Conservation (phyloP, 768 basidiomycete genomes). For the Russula ochroleuca region DNA sequence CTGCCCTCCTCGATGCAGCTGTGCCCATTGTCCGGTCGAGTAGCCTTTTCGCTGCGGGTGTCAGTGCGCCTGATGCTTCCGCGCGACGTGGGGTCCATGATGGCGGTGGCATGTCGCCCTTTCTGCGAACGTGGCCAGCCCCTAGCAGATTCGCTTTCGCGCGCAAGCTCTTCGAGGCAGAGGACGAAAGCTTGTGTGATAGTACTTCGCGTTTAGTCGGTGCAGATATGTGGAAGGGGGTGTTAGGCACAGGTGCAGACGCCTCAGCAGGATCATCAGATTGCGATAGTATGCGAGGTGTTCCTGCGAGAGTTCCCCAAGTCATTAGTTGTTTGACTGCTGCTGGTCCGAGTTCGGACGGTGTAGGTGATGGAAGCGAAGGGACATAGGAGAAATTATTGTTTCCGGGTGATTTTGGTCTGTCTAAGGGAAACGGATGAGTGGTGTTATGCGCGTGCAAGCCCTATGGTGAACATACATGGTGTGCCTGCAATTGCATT, state of each 20-base stretch:
- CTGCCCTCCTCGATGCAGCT: conserved; percentile 57
- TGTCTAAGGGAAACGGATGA: conserved; percentile 44
- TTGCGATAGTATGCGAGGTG: conserved; percentile 79
- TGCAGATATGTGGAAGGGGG: conserved; percentile 75
- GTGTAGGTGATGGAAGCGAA: conserved; percentile 81
- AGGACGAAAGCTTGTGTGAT: conserved; percentile 75
- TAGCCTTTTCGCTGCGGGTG: conserved; percentile 78
- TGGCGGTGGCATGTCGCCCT: conserved; percentile 74
- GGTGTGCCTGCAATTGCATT: conserved; percentile 92
- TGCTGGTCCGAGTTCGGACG: conserved; percentile 70
- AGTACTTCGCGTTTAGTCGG: conserved; percentile 77
- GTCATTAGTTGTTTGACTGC: conserved; percentile 95
- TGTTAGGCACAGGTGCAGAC: conserved; percentile 42
- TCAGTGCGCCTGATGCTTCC: conserved; percentile 68
- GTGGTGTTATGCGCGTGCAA: conserved; percentile 9
- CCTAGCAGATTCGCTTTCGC: conserved; percentile 66
- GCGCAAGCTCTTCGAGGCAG: conserved; percentile 76
- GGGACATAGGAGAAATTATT: conserved; percentile 74
- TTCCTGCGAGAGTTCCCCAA: conserved; percentile 90
- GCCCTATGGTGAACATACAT: conserved; percentile 44
- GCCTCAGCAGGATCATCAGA: conserved; percentile 49
- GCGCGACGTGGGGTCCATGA: conserved; percentile 72
- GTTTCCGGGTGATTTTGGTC: conserved; percentile 50
- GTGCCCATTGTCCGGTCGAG: conserved; percentile 68
- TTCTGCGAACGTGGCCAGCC: conserved; percentile 37